Base-by-base conservation (phyloP, 73 alveolate species). In the Paramecium sonneborni region DNA sequence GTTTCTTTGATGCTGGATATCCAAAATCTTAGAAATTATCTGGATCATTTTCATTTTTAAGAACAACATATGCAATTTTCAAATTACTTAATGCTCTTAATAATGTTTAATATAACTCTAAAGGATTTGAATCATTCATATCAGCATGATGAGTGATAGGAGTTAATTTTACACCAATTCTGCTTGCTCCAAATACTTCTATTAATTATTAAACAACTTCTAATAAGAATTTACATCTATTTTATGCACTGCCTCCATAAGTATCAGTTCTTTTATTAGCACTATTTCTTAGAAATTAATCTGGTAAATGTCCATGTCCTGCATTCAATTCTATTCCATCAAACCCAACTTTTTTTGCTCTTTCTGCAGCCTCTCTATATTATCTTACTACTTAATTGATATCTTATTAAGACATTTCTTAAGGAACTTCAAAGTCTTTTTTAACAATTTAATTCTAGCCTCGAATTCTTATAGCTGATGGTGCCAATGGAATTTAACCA, bases 301-400 rank as follows among this genome's bases (percentile, higher is more conserved):
- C 93, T 20, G 95, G 85, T 76, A 96, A 23, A 41, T 94, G 95
- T 26, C 95, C 96, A 92, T 97, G 97, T n/a, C 95, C 96, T 1
- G 96, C 98, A 57, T 94, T 95, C 21, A 97, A 35, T 92, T 97
- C 96, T 9, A 97, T 92, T 24, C 98, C 99, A 97, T 97, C 98
- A 84, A 95, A 96, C 26, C 99, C 99, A 2, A 98, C 98, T 58
- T 79, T 92, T 92, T 94, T 86, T n/a, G 97, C 99, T 35, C 95
- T 85, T 43, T 86, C 88, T 12, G 98, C 98, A 0, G 96, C 97
- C 28, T 85, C 79, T 32, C 87, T 92, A 85, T 93, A 97, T 62
- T 94, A 92, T 12, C 95, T 85, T 3, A 95, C 93, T 8, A 96
- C 92, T 48, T 85, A 70, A 76, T 93, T 84, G 0, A 97, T 92